Evolutionary conservation across 2,329 filamentous ascomycete species (phyloP), one percentile per base, ranked within the genome.

Genomic region (Cercospora sp.): DNA sequence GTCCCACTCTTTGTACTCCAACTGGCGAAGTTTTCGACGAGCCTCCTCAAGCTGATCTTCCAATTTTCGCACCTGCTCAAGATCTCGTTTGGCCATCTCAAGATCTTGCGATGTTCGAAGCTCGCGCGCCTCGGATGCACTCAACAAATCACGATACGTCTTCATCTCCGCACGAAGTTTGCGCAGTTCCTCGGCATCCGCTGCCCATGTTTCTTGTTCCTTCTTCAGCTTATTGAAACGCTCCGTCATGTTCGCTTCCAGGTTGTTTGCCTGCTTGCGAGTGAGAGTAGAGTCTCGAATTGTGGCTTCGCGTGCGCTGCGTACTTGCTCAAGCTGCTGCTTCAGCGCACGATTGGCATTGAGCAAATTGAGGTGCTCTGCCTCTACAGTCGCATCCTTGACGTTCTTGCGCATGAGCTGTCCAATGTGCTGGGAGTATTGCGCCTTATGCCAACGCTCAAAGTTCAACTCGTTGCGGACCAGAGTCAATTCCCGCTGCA

Each of bases 391-490:
- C 7, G 91, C 91, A 77, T 94, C 90, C 71, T 87, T 87, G 71
- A 94, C 88, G 67, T 93, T 89, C 70, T 89, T 89, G 13, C 91
- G 85, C 72, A 91, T 89, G 51, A 95, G 81, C 74, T 92, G 90
- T 0, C 91, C 91, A 76, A 95, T 94, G 68, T 94, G 91, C 1
- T 89, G 87, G 72, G 94, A 87, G 77, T 94, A 92, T 75, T 95
- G 92, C 71, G 93, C 88, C 77, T 94, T 94, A 74, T 94, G 85
- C 78, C 93, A 94, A 28, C 91, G 86, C 78, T 95, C 92, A 75
- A 94, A 95, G 71, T 91, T 91, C 53, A 95, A 83, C 73, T 95
- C 91, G 70, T 94, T 95, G 55, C 90, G 88, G 10, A 95, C 80
- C 2, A 94, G 81, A 63, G 93, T 86, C n/a, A 93, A 86, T 73